Conservation (phyloP, 2,329 filamentous ascomycete species). For the Epichloe scottii region DNA sequence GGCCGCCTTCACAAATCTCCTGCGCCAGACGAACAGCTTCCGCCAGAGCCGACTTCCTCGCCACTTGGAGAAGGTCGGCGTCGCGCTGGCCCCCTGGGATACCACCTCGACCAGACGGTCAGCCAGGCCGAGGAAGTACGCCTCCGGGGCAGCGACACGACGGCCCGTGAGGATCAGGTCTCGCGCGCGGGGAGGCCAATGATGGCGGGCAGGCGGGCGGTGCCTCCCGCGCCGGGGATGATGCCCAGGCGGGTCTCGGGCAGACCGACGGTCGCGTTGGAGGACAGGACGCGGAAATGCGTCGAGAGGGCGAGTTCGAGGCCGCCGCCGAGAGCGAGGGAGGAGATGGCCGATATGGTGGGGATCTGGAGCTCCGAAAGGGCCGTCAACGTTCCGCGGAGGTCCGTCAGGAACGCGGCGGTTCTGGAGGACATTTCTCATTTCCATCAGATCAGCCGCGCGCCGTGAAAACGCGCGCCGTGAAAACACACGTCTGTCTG, state of each 20-base stretch:
- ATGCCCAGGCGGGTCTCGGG: constrained; percentile 91
- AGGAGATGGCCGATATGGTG: constrained; percentile 79
- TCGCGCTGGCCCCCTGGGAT: constrained; percentile 34
- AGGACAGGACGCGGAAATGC: constrained; percentile 76
- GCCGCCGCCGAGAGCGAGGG: constrained; percentile 79
- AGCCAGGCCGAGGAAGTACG: constrained; percentile 82
- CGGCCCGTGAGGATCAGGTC: constrained; percentile 86
- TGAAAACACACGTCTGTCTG: no score
- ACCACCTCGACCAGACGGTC: constrained; percentile 79
- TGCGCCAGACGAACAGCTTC: constrained; percentile 68
- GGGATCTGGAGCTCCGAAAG: constrained; percentile 72
- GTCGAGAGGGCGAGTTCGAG: constrained; percentile 86
- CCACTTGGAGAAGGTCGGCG: constrained; percentile 37
- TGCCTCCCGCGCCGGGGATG: constrained; percentile 88
- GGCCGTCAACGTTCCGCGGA: constrained; percentile 63
- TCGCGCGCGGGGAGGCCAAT: constrained; percentile 72
- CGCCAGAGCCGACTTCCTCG: constrained; percentile 55
- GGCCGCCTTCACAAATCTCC: constrained; percentile 83
- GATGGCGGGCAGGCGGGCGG: constrained; percentile 70
- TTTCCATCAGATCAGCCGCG: not conserved
- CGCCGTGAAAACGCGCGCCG: no score
- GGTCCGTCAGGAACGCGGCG: constrained; percentile 59
- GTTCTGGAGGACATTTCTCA: constrained; percentile 42
- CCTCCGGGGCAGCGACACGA: constrained; percentile 70
- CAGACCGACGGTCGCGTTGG: constrained; percentile 65